Evolutionary conservation across 441 rosid genomes (phyloP).

Genomic region (Raphanus hybrid): DNA sequence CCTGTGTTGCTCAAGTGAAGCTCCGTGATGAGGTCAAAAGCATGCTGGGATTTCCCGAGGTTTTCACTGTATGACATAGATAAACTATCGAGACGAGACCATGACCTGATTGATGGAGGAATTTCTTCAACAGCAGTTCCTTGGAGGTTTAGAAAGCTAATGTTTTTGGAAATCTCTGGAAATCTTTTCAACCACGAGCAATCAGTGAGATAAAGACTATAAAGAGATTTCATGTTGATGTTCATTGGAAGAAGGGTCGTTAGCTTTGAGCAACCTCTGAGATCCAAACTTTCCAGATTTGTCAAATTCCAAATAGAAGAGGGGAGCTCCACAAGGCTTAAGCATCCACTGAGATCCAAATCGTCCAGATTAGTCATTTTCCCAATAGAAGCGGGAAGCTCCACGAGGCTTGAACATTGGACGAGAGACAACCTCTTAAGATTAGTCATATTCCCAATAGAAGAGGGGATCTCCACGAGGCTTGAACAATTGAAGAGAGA

Average conservation of each 20-base stretch:
- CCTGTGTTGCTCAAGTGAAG: neutral
- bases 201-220: neutral
- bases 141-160: neutral
- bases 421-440: no score
- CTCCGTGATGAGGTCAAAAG: neutral
- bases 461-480: no score
- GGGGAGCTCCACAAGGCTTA: no score
- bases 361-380: no score
- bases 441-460: no score
- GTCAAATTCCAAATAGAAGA: no score
- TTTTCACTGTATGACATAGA: neutral
- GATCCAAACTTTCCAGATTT: no score
- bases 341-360: no score
- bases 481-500: no score
- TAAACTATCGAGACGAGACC: neutral
- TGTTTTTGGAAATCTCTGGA: slow-evolving; percentile 7
- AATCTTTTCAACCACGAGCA: neutral
- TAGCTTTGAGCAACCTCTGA: slow-evolving; percentile 6
- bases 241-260: neutral
- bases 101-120: neutral
- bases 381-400: no score
- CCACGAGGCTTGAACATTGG: no score
- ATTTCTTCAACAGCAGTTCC: slow-evolving; percentile 12
- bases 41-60: neutral
- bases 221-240: neutral